These are phyloP conservation scores for Parietichytrium sp. DNA, from an alignment of 108 stramenopile species.

Conservation along the genomic window DNA sequence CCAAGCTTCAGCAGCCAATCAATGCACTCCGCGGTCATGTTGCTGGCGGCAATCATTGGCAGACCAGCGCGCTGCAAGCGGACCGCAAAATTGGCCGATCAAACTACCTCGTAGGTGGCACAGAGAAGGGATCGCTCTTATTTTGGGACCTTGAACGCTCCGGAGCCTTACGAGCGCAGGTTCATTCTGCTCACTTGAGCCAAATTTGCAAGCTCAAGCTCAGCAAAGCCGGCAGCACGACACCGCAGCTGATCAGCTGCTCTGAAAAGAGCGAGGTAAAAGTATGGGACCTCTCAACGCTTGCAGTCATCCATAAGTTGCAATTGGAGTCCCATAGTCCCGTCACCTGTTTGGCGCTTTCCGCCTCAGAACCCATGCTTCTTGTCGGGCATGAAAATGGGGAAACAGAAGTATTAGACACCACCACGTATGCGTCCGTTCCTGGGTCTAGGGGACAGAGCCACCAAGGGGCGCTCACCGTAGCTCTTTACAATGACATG, in stretches of 20 bases:
- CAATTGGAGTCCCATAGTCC: not conserved
- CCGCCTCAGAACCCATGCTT: not conserved
- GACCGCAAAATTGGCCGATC: no score
- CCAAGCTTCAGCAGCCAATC: no score
- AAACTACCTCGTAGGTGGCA: not conserved
- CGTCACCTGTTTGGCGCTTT: not conserved
- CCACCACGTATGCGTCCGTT: not conserved
- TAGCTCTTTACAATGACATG: not conserved
- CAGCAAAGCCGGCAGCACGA: not conserved
- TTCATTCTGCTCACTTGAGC: not conserved
- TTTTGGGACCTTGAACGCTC: slow-evolving; percentile 13
- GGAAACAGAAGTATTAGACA: not conserved
- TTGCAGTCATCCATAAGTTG: not conserved
- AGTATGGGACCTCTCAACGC: not conserved
- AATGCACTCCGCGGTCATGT: no score
- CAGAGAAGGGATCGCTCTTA: not conserved
- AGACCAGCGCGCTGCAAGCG: no score
- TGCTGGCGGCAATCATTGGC: no score
- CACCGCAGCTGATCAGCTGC: not conserved
- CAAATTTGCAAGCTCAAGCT: not conserved
- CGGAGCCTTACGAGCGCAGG: not conserved
- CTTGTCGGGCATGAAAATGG: not conserved
- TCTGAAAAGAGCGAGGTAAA: not conserved
- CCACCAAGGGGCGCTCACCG: not conserved
- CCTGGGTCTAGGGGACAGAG: not conserved